A percentile compares a stretch with the other conserved stretches of the same genome.
phyloP scores from a whole-genome alignment of 139 green algal species.

The Chlamydomonas sp. region DNA sequence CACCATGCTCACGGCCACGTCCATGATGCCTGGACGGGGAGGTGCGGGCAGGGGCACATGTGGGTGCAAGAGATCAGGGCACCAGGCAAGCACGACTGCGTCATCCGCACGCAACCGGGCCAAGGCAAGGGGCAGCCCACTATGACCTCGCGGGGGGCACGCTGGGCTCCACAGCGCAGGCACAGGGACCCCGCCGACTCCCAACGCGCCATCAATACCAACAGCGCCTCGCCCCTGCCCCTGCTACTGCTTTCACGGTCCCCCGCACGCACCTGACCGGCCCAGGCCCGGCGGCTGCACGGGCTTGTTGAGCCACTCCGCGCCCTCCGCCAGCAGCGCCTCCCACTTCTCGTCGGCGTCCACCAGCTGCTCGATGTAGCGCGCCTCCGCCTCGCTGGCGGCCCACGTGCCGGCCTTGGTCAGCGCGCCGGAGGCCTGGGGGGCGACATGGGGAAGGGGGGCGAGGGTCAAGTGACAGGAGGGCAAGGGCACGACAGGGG shows the following conservation, averaged over 20 bases:
- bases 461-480: background rate
- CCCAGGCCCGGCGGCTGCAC: constrained; percentile 70
- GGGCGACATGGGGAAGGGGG: background rate
- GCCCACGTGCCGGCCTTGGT: constrained; percentile 86
- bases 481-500: background rate
- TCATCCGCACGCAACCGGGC: no score
- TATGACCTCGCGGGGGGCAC: no score
- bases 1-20: constrained; percentile 67
- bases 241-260: background rate
- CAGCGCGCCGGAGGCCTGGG: constrained; percentile 63
- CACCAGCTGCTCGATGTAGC: constrained; percentile 78
- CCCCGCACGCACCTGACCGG: constrained; percentile 39
- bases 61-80: background rate
- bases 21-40: constrained; percentile 63
- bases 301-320: constrained; percentile 80
- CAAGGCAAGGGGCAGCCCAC: no score
- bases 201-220: constrained; percentile 17
- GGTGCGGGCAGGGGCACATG: background rate
- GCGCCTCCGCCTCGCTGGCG: constrained; percentile 73
- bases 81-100: no score
- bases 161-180: background rate
- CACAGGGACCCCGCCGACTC: background rate
- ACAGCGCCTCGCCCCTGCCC: background rate
- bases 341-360: constrained; percentile 86
- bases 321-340: constrained; percentile 62